These are phyloP conservation scores for Calocybe cyanea DNA, from an alignment of 768 basidiomycete genomes.

Conservation along the genomic window DNA sequence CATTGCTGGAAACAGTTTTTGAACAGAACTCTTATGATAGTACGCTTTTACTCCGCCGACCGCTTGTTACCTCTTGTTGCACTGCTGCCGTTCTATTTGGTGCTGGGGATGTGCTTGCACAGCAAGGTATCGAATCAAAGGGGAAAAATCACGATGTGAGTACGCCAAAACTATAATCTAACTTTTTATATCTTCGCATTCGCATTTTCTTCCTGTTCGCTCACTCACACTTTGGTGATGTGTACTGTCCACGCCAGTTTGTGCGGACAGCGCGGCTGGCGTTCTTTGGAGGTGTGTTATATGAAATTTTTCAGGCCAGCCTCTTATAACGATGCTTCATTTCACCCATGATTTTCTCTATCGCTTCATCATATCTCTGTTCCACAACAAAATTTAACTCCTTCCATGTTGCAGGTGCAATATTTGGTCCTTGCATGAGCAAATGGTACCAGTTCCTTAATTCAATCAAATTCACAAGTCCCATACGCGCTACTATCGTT, in stretches of 20 bases:
- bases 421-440: conserved; percentile 81
- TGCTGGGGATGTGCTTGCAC: conserved; percentile 77
- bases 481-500: conserved; percentile 55
- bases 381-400: background rate
- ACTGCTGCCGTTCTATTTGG: conserved; percentile 71
- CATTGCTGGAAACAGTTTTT: too few species aligned
- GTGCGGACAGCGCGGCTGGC: conserved; percentile 59
- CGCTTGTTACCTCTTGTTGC: conserved; percentile 57
- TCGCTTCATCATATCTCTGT: background rate
- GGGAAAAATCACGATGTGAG: conserved; percentile 75
- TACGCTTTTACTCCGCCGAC: conserved; percentile 55
- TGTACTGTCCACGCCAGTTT: conserved; percentile 32
- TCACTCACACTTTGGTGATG: background rate
- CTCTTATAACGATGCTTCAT: too few species aligned
- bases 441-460: conserved; percentile 79
- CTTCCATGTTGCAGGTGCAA: conserved; percentile 38
- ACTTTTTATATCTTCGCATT: background rate
- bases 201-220: background rate
- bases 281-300: conserved; percentile 64
- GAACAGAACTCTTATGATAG: too few species aligned
- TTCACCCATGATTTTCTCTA: too few species aligned
- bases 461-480: conserved; percentile 61
- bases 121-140: conserved; percentile 75
- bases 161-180: conserved; percentile 9
- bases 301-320: background rate